Evolutionary conservation across 2,329 filamentous ascomycete genomes (phyloP).

Genomic region (Bretziella fagacearum): DNA sequence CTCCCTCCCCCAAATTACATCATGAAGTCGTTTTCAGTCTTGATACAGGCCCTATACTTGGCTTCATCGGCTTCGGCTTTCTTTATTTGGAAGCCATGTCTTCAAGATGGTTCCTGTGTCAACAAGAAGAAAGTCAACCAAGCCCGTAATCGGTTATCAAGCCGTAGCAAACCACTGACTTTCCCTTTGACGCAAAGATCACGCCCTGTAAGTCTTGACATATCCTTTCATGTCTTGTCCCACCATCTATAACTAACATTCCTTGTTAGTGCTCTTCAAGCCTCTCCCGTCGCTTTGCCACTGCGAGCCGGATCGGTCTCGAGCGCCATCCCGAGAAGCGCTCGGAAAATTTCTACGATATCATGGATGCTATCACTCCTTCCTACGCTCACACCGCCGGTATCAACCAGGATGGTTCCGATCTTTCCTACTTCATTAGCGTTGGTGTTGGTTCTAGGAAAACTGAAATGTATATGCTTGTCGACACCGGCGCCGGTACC

Average conservation of each 20-base stretch:
- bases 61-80: constrained; percentile 11
- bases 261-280: neutral
- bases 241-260: neutral
- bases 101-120: constrained; percentile 14
- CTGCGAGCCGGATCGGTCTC: constrained; percentile 13
- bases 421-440: constrained; percentile 48
- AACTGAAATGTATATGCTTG: constrained; percentile 41
- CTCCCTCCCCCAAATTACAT: neutral
- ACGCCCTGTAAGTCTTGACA: constrained; percentile 8
- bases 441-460: constrained; percentile 37
- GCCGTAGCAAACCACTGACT: constrained; percentile 1
- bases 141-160: neutral
- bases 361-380: constrained; percentile 31
- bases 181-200: constrained; percentile 7
- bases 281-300: constrained; percentile 11
- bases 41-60: constrained; percentile 7
- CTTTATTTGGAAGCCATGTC: constrained; percentile 15
- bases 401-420: constrained; percentile 46
- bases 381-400: constrained; percentile 33
- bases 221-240: neutral
- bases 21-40: constrained; percentile 8
- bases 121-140: constrained; percentile 4
- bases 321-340: constrained; percentile 25
- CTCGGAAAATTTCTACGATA: constrained; percentile 28
- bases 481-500: constrained; percentile 52